Conservation (phyloP, 352 stramenopile species). For the Globisporangium ultimum region DNA sequence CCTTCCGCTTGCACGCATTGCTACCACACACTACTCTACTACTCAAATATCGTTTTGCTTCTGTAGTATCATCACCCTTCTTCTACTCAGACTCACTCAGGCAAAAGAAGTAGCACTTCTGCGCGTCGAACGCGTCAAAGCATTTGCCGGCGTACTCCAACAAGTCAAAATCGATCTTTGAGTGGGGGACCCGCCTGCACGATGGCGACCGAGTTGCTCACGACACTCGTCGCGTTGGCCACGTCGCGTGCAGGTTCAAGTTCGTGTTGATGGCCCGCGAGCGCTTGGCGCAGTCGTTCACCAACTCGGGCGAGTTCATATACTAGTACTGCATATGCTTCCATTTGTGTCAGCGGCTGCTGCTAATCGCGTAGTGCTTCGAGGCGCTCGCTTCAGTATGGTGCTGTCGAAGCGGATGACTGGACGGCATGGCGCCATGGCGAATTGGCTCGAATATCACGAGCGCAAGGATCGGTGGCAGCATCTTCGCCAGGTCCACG, state of each 20-base stretch:
- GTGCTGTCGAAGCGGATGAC: slow-evolving; percentile 73
- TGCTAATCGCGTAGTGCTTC: slow-evolving; percentile 21
- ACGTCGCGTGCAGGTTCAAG: no score
- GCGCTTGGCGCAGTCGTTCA: no score
- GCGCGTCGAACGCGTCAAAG: slow-evolving; percentile 77
- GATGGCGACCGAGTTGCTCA: slow-evolving; percentile 33
- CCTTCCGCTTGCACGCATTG: background rate
- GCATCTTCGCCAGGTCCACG: slow-evolving; percentile 68
- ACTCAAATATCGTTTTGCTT: background rate
- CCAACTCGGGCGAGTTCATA: no score
- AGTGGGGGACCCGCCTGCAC: slow-evolving; percentile 89
- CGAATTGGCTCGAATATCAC: slow-evolving; percentile 68
- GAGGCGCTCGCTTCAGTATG: slow-evolving; percentile 57
- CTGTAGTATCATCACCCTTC: background rate
- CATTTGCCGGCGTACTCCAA: slow-evolving; percentile 80
- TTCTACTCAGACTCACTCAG: no score
- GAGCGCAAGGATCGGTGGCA: slow-evolving; percentile 58
- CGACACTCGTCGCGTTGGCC: no score
- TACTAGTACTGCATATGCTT: no score
- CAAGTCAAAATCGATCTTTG: slow-evolving; percentile 91
- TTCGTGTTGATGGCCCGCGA: no score
- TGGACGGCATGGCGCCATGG: slow-evolving; percentile 75
- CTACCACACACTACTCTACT: background rate
- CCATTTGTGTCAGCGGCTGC: no score
- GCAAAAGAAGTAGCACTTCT: slow-evolving; percentile 63